A percentile compares a stretch with the other conserved stretches of the same genome.
These are phyloP conservation scores for Acanthamoeba royreba DNA, from an alignment of 208 protist genomes.

Conservation along the genomic window DNA sequence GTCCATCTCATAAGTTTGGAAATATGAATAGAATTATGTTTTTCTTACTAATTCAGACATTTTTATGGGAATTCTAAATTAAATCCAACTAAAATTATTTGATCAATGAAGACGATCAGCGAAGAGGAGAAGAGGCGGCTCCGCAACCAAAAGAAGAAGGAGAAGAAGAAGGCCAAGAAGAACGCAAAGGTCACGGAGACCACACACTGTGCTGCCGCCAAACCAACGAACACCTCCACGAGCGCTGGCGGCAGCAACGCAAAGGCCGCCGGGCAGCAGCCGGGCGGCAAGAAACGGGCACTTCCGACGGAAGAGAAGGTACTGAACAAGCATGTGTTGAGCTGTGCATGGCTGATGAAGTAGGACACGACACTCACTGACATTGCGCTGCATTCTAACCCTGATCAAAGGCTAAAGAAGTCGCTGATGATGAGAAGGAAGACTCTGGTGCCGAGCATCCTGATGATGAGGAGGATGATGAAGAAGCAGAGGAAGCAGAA, in stretches of 20 bases:
- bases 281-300: neutral
- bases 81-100: no score
- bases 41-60: no score
- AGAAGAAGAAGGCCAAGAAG: neutral
- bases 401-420: no score
- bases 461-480: neutral
- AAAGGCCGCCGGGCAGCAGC: neutral
- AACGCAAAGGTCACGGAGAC: neutral
- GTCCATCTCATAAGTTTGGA: no score
- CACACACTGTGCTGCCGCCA: neutral
- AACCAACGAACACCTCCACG: neutral
- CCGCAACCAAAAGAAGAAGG: neutral
- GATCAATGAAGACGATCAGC: neutral
- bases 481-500: neutral
- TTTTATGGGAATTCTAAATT: no score
- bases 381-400: no score
- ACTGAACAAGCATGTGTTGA: neutral
- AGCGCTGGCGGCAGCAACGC: neutral
- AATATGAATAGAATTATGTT: no score
- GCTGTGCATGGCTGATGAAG: no score
- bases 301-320: neutral
- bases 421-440: neutral
- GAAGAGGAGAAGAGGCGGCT: neutral
- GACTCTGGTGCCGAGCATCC: neutral
- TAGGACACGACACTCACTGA: no score